These are phyloP conservation scores for Leishmania gerbilli DNA, from an alignment of 208 protist species.

Conservation along the genomic window DNA sequence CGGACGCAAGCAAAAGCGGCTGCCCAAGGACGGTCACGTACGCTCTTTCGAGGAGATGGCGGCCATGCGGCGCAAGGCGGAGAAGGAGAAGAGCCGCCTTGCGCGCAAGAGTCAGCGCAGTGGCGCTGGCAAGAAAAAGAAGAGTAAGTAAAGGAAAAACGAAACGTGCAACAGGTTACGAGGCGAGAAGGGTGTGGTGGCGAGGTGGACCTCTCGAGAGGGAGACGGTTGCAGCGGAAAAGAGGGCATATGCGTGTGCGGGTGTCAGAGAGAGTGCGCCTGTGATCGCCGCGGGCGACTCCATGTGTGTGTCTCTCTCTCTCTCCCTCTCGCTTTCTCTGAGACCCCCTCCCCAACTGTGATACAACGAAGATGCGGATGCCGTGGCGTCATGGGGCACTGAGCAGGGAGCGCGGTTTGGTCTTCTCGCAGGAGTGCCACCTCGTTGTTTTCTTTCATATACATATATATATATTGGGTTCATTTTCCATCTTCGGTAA, in stretches of 20 bases:
- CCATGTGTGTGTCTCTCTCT: neutral
- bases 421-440: neutral
- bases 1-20: slow-evolving; percentile 79
- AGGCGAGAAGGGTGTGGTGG: neutral
- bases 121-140: slow-evolving; percentile 35
- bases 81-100: slow-evolving; percentile 80
- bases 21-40: slow-evolving; percentile 88
- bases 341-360: neutral
- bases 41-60: slow-evolving; percentile 89
- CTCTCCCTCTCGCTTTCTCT: neutral
- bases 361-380: neutral
- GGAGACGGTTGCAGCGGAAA: neutral
- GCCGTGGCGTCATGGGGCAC: neutral
- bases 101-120: slow-evolving; percentile 54
- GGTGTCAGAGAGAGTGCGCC: too few relatives aligned
- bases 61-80: slow-evolving; percentile 71
- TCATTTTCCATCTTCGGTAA: neutral
- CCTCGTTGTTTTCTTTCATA: neutral
- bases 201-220: neutral
- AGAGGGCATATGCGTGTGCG: neutral
- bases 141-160: slow-evolving; percentile 7
- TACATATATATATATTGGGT: too few relatives aligned
- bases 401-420: too few relatives aligned
- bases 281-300: neutral
- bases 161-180: neutral